phyloP scores from a whole-genome alignment of 73 alveolate species.

The Symbiodinium natans region DNA sequence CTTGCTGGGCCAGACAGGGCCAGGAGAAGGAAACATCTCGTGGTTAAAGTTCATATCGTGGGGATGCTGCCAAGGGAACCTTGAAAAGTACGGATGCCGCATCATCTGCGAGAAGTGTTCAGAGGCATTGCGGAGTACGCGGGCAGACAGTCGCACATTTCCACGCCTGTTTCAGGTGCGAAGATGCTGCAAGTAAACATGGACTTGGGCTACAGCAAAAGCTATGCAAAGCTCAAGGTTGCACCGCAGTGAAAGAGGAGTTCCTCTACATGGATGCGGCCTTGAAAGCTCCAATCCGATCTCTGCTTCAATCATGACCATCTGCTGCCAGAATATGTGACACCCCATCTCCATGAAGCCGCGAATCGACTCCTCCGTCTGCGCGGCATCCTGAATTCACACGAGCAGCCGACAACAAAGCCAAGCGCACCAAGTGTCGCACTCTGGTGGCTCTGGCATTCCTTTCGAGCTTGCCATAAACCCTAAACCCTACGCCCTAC shows the following conservation, averaged over 20 bases:
- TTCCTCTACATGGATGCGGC: neutral
- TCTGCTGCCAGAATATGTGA: constrained; percentile 6
- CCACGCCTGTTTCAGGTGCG: neutral
- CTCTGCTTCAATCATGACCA: constrained; percentile 7
- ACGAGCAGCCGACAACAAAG: too few relatives aligned
- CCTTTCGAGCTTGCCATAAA: too few relatives aligned
- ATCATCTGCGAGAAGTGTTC: neutral
- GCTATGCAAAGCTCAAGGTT: too few relatives aligned
- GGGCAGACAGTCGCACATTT: neutral
- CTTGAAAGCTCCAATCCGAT: neutral
- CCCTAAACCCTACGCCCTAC: neutral
- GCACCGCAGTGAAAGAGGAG: too few relatives aligned
- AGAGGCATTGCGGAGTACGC: neutral
- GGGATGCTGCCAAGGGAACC: neutral
- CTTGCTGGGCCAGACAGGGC: constrained; percentile 20
- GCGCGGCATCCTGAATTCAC: neutral
- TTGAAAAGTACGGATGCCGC: neutral
- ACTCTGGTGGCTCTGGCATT: too few relatives aligned
- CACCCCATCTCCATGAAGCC: neutral
- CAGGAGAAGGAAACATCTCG: constrained; percentile 21
- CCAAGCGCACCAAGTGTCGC: too few relatives aligned
- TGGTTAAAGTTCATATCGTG: constrained; percentile 6
- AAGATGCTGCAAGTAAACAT: neutral
- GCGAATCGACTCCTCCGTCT: neutral
- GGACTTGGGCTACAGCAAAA: too few relatives aligned